Percentiles rank a stretch among this genome's conserved stretches.
Conservation (phyloP, 768 basidiomycete species). For the Tephrocybe sp. region DNA sequence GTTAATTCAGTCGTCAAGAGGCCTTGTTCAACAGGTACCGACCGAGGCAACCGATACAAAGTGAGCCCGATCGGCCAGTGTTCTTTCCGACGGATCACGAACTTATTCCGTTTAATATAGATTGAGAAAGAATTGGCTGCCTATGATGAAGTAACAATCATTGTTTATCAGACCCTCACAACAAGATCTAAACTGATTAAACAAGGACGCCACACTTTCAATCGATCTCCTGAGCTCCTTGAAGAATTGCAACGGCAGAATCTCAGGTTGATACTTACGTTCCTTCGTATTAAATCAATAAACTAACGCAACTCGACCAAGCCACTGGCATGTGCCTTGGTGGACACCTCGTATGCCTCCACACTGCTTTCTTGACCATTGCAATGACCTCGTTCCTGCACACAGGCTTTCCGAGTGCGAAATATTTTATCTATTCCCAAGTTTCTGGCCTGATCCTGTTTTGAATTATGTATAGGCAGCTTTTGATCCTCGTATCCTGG, state of each 20-base stretch:
- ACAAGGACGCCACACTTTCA: conserved; percentile 74
- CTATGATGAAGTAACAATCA: conserved; percentile 73
- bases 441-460: no score
- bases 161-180: background rate
- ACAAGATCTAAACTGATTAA: background rate
- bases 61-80: conserved; percentile 29
- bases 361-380: background rate
- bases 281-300: background rate
- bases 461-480: conserved; percentile 68
- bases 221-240: conserved; percentile 74
- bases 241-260: conserved; percentile 87
- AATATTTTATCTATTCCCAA: background rate
- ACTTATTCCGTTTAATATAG: no score
- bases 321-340: conserved; percentile 92
- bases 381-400: background rate
- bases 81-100: no score
- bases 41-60: conserved; percentile 93
- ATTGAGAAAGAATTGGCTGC: conserved; percentile 85
- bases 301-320: conserved; percentile 20
- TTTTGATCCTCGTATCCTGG: conserved; percentile 79
- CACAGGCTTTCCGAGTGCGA: conserved; percentile 41
- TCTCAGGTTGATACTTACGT: conserved; percentile 58
- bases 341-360: conserved; percentile 68
- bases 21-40: conserved; percentile 54
- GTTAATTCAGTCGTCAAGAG: background rate